Evolutionary conservation across 1,284 basidiomycete genomes (phyloP).

Genomic region (Cryptococcus hybrid): DNA sequence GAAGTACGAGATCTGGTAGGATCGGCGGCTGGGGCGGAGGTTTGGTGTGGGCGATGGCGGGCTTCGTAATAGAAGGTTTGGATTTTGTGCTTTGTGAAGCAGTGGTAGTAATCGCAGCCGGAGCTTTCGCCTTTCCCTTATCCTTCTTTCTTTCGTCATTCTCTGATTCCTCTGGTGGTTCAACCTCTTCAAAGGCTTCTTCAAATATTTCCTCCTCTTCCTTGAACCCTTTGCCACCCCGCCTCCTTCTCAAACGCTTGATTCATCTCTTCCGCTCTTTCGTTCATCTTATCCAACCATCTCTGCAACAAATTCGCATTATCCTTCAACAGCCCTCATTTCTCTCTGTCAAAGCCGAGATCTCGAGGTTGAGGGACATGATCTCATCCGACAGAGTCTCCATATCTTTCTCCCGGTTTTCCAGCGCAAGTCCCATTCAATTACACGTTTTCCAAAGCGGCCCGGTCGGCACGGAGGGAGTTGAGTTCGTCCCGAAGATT

Average conservation of each 20-base stretch:
- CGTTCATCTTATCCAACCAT: slow-evolving; percentile 92
- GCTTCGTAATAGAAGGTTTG: neutral
- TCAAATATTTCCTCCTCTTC: slow-evolving; percentile 2
- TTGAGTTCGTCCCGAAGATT: slow-evolving; percentile 69
- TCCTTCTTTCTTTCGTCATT: too few relatives aligned
- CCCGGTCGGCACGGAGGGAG: too few relatives aligned
- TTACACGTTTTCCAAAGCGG: slow-evolving; percentile 18
- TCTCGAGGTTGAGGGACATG: slow-evolving; percentile 81
- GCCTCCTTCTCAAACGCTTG: slow-evolving; percentile 56
- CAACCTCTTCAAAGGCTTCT: neutral
- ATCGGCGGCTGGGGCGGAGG: too few relatives aligned
- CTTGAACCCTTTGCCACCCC: neutral
- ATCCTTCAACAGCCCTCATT: slow-evolving; percentile 81
- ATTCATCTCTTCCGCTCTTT: slow-evolving; percentile 93
- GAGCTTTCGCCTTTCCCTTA: neutral
- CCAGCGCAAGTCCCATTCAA: slow-evolving; percentile 80
- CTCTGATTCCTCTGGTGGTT: neutral
- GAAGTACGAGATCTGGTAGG: neutral
- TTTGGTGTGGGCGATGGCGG: neutral
- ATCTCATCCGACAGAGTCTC: slow-evolving; percentile 94
- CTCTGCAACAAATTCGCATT: slow-evolving; percentile 92
- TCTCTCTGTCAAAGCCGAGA: slow-evolving; percentile 81
- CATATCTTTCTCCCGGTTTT: slow-evolving; percentile 83
- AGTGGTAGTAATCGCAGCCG: neutral
- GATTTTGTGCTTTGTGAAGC: neutral